Evolutionary conservation across 441 rosid species (phyloP).

Genomic region (Theobroma grandiflorum): DNA sequence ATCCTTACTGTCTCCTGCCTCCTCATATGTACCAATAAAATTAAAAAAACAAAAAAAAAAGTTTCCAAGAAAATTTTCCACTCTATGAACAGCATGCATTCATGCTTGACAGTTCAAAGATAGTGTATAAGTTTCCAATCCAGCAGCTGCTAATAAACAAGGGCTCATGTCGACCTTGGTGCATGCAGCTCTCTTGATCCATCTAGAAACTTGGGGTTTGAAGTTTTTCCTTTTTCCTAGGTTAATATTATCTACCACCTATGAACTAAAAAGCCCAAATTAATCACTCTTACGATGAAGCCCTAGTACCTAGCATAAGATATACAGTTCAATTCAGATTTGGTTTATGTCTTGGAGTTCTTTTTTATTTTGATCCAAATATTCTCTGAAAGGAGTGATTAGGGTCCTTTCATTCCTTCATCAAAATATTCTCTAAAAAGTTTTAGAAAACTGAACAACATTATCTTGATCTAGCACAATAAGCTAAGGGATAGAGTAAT

Average conservation of each 20-base stretch:
- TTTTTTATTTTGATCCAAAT: not conserved
- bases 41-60: too few relatives aligned
- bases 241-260: not conserved
- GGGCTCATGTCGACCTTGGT: not conserved
- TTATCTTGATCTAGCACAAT: not conserved
- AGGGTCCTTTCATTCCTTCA: not conserved
- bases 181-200: not conserved
- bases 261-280: not conserved
- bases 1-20: not conserved
- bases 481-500: not conserved
- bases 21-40: too few relatives aligned
- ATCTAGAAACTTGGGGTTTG: not conserved
- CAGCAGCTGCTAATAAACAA: not conserved
- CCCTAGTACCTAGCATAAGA: not conserved
- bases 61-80: not conserved
- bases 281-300: not conserved
- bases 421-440: not conserved
- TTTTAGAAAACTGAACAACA: not conserved
- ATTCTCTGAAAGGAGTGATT: not conserved
- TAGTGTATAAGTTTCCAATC: not conserved
- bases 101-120: not conserved
- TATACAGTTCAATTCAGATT: not conserved
- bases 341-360: not conserved
- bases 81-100: not conserved
- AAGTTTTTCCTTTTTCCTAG: not conserved